A percentile compares a stretch with the other conserved stretches of the same genome.
Conservation (phyloP, 331 rosid genomes). For the Prunus yedoensis region DNA sequence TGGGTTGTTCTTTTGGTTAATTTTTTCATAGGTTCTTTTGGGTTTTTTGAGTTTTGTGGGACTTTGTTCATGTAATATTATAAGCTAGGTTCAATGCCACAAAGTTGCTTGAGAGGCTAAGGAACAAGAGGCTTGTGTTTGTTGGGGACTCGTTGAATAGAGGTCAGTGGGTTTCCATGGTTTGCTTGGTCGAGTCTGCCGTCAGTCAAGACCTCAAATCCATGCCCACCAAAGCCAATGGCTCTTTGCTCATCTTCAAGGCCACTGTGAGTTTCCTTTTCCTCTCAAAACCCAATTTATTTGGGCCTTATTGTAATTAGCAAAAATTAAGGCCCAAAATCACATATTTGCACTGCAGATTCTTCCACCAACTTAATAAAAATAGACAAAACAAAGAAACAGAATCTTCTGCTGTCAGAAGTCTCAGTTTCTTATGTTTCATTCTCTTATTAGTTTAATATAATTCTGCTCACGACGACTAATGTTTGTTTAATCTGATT, state of each 20-base stretch:
- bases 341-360: neutral
- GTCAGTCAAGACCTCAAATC: constrained; percentile 45
- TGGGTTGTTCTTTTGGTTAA: neutral
- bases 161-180: constrained; percentile 96
- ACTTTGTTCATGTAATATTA: constrained; percentile 48
- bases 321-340: neutral
- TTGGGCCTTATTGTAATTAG: neutral
- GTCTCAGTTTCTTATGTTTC: neutral
- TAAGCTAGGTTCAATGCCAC: constrained; percentile 82
- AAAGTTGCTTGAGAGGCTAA: constrained; percentile 66
- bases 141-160: constrained; percentile 90
- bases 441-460: neutral
- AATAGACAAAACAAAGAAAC: neutral
- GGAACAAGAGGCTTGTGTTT: constrained; percentile 84
- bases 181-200: constrained; percentile 62
- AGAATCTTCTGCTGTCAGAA: constrained; percentile 5
- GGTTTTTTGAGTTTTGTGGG: constrained; percentile 60
- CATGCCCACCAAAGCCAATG: constrained; percentile 51
- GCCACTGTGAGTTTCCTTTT: constrained; percentile 51
- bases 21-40: constrained; percentile 24
- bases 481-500: constrained; percentile 5
- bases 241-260: constrained; percentile 65
- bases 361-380: neutral
- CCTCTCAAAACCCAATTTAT: neutral
- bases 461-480: neutral